A percentile compares a stretch with the other conserved stretches of the same genome.
phyloP scores from a whole-genome alignment of 1,284 basidiomycete genomes.

The Peniophora sp. region DNA sequence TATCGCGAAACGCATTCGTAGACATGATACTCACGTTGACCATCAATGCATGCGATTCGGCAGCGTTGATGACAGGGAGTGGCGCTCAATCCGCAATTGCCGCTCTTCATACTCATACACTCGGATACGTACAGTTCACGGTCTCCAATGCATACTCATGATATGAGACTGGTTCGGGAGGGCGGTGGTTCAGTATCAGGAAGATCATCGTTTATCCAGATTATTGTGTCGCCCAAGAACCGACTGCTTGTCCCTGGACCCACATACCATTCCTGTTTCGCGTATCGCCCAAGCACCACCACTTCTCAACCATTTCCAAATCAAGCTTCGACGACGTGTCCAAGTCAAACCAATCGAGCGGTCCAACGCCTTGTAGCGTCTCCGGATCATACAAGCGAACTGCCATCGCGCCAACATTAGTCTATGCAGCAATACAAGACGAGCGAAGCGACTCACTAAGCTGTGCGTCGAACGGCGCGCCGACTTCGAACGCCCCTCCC shows the following conservation, averaged over 20 bases:
- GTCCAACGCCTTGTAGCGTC: constrained; percentile 39
- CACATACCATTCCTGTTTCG: constrained; percentile 62
- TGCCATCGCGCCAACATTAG: constrained; percentile 18
- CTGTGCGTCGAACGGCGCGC: constrained; percentile 78
- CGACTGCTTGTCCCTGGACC: constrained; percentile 51
- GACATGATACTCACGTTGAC: no score
- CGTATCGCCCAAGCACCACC: constrained; percentile 78
- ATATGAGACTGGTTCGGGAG: no score
- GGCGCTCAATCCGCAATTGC: no score
- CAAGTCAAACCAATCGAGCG: constrained; percentile 64
- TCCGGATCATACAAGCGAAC: constrained; percentile 41
- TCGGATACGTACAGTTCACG: no score
- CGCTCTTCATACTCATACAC: no score
- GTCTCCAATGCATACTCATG: no score
- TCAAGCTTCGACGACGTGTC: constrained; percentile 24
- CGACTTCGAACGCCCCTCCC: constrained; percentile 53
- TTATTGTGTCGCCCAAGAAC: background rate
- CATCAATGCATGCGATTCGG: no score
- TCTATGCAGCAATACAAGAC: background rate
- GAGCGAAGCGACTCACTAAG: constrained; percentile 43
- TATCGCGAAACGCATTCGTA: no score
- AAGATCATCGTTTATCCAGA: no score
- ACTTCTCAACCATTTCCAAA: constrained; percentile 67
- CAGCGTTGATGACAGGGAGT: no score
- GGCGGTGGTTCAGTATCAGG: no score